Evolutionary conservation across 2,329 filamentous ascomycete genomes (phyloP), one percentile per base, ranked within the genome.

Genomic region (Tympanopsis confertula): DNA sequence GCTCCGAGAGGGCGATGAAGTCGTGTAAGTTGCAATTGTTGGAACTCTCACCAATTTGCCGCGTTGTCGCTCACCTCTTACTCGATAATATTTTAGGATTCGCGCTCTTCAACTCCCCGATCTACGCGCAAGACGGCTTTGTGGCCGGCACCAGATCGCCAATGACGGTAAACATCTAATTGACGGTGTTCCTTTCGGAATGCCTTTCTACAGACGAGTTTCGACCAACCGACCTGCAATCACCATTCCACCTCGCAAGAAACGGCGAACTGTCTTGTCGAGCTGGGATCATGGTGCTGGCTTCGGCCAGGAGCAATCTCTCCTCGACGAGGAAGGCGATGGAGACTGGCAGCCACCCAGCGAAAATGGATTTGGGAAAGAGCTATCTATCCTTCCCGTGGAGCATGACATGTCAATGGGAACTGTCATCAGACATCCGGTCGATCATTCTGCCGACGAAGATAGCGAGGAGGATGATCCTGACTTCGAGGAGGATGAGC

Each of bases 151-250:
- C 45, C 88, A 95, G 56, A 93, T 95, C 38, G 78, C 82, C 0
- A 50, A 63, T 2, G 82, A 86, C 54, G 88, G 89, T 3, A 80
- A 70, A 46, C 87, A 88, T 52, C 67, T 95, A 4, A 70, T 91
- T 10, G 89, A 96, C 53, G 88, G 89, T 3, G 66, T 94, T 15
- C 74, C 86, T 0, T 94, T 89, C 54, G 88, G 89, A 3, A 73
- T 81, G 42, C 78, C 82, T 1, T 77, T 77, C 50, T 61, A 89
- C 5, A 73, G 17, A 33, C 30, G 72, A 47, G 50, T 61, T 2
- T 66, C 71, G 1, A 65, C 67, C 5, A 68, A 68, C 40, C 71
- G 86, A 35, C 86, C 86, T 1, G 54, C 70, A 0, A 63, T 93
- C 28, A 62, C 68, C 12, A 84, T 93, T 13, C 83, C 84, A 1